Conservation (phyloP, 495 filamentous ascomycete genomes). For the Aspergillus heteromorphus region DNA sequence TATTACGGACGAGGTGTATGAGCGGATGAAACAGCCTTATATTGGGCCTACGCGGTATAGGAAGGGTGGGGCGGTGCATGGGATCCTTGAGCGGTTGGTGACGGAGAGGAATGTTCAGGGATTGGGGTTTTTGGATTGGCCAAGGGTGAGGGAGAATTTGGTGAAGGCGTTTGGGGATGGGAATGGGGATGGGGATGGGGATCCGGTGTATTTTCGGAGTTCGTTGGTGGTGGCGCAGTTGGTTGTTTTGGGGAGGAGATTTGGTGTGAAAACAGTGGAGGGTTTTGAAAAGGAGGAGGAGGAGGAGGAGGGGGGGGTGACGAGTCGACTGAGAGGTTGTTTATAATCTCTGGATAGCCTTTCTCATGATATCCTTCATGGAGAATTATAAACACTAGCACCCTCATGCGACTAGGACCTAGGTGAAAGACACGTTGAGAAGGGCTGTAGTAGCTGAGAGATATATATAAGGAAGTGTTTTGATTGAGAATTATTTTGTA, state of each 20-base stretch:
- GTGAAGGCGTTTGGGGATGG: slow-evolving; percentile 26
- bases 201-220: slow-evolving; percentile 5
- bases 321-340: background rate
- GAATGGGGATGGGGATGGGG: slow-evolving; percentile 16
- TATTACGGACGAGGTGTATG: slow-evolving; percentile 46
- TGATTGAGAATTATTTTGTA: too few relatives aligned
- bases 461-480: too few relatives aligned
- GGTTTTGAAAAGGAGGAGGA: background rate
- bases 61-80: slow-evolving; percentile 31
- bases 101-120: slow-evolving; percentile 35
- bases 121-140: slow-evolving; percentile 35
- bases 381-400: too few relatives aligned
- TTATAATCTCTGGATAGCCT: background rate
- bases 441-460: too few relatives aligned
- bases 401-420: too few relatives aligned
- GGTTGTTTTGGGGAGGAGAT: slow-evolving; percentile 9
- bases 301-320: background rate
- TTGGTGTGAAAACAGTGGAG: slow-evolving; percentile 8
- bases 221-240: slow-evolving; percentile 7
- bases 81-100: slow-evolving; percentile 24
- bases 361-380: too few relatives aligned
- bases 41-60: slow-evolving; percentile 27
- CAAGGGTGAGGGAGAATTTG: slow-evolving; percentile 12
- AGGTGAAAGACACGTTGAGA: too few relatives aligned
- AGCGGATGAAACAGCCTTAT: slow-evolving; percentile 41